Evolutionary conservation across 768 basidiomycete species (phyloP).

Genomic region (Mycena chlorophos): DNA sequence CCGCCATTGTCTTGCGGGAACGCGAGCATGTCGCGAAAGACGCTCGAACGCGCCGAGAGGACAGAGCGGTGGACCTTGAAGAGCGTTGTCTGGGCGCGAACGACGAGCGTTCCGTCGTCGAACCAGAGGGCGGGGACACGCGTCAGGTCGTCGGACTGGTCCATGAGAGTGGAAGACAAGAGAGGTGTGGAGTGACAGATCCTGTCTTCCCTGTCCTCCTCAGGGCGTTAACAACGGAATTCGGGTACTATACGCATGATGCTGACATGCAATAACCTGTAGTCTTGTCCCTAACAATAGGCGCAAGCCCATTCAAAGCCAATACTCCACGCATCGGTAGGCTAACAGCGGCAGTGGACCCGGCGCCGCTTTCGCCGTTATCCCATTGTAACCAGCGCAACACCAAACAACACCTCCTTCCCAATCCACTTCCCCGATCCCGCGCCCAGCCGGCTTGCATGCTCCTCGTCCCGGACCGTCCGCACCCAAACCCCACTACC

Average conservation of each 20-base stretch:
- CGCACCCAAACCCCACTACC: background rate
- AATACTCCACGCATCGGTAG: too few relatives aligned
- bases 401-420: conserved; percentile 9
- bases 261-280: too few relatives aligned
- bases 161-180: background rate
- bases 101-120: background rate
- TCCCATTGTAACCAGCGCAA: conserved; percentile 8
- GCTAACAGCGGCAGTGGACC: too few relatives aligned
- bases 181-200: background rate
- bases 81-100: background rate
- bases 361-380: too few relatives aligned
- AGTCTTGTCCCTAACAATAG: too few relatives aligned
- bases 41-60: background rate
- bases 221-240: too few relatives aligned
- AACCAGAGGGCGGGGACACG: background rate
- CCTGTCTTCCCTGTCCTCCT: background rate
- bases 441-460: background rate
- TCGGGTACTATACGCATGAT: too few relatives aligned
- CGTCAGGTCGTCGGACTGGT: background rate
- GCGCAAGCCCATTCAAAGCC: too few relatives aligned
- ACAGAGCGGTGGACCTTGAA: conserved; percentile 2
- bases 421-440: conserved; percentile 13
- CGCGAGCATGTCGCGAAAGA: conserved; percentile 1
- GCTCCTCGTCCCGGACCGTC: conserved; percentile 9
- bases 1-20: background rate